Conservation (phyloP, 2,329 filamentous ascomycete species). For the Coniochaeta prunicola region DNA sequence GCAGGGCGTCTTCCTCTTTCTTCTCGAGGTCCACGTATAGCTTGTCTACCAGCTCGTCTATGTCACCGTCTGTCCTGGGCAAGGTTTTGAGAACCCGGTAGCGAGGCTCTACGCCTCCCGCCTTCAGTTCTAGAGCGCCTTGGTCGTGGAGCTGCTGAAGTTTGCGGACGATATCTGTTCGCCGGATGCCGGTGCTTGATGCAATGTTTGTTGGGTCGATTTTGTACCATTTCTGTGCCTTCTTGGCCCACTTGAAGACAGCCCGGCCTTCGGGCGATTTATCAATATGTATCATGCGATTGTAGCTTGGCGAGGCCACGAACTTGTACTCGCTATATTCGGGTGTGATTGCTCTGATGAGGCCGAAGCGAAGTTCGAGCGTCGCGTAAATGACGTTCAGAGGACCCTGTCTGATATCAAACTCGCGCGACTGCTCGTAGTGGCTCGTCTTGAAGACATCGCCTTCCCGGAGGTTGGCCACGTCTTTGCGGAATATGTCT, state of each 20-base stretch:
- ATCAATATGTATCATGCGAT: constrained; percentile 24
- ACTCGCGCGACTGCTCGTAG: constrained; percentile 35
- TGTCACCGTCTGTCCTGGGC: constrained; percentile 32
- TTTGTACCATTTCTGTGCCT: constrained; percentile 29
- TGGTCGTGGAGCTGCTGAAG: constrained; percentile 46
- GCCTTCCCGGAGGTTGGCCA: constrained; percentile 23
- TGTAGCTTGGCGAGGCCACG: constrained; percentile 25
- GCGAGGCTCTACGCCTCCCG: constrained; percentile 42
- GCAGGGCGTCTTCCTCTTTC: constrained; percentile 46
- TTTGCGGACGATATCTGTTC: constrained; percentile 43
- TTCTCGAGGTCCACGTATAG: constrained; percentile 42
- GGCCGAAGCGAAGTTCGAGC: constrained; percentile 50
- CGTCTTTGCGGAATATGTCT: constrained; percentile 38
- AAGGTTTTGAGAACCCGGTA: constrained; percentile 42
- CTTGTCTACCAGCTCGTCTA: constrained; percentile 34
- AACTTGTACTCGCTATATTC: constrained; percentile 52
- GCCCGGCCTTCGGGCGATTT: constrained; percentile 32
- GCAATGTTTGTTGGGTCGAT: constrained; percentile 41
- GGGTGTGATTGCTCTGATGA: constrained; percentile 49
- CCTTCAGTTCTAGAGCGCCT: constrained; percentile 41
- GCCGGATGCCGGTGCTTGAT: constrained; percentile 22
- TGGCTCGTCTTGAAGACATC: constrained; percentile 39
- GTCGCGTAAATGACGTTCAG: constrained; percentile 50
- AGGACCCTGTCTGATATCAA: constrained; percentile 44
- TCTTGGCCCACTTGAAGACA: constrained; percentile 32